Base-by-base conservation (phyloP, 441 rosid species). In the Adansonia rubrostipa region DNA sequence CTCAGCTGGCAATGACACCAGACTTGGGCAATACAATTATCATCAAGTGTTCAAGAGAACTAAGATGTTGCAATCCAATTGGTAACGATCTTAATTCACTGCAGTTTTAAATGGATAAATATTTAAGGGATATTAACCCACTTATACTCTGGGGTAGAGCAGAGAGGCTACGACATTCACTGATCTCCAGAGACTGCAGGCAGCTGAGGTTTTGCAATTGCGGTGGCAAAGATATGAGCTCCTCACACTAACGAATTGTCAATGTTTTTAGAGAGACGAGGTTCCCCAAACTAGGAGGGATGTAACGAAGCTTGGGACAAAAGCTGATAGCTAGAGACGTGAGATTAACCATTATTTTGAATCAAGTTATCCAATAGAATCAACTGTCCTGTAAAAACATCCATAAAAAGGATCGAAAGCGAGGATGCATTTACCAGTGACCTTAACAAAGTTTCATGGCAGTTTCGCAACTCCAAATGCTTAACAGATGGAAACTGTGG, bases 181-280 rank as follows among this genome's bases (percentile, higher is more conserved):
- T 65, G 64, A 83, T 68, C 76, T 83, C 84, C 33, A 83, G 44
- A 6, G 84, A 67, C 54, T 80, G 82, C 73, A 83, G 8, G 0
- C 69, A 17, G 15, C 13, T 61, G 45, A 80, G 84, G 5, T 83
- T 61, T n/a, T 78, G 68, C 70, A 80, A 60, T 13, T 71, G 76
- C 9, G 28, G 76, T 20, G 80, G 86, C 73, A 78, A 60, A 72
- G 50, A 72, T 33, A 33, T 19, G 63, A 83, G 82, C 78, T 80
- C 51, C 1, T 66, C 71, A 40, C 71, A n/a, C 71, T 80, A 81
- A 2, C 82, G 61, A 73, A 78, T 57, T 0, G 69, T 33, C 51
- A 84, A 61, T n/a, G 84, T 73, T 51, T 76, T 68, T 5, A 84
- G 71, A 56, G 42, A 60, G 3, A 14, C 19, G 2, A 83, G 60